These are phyloP conservation scores for Aspergillus carlsbadensis DNA, from an alignment of 495 filamentous ascomycete species.

Conservation along the genomic window DNA sequence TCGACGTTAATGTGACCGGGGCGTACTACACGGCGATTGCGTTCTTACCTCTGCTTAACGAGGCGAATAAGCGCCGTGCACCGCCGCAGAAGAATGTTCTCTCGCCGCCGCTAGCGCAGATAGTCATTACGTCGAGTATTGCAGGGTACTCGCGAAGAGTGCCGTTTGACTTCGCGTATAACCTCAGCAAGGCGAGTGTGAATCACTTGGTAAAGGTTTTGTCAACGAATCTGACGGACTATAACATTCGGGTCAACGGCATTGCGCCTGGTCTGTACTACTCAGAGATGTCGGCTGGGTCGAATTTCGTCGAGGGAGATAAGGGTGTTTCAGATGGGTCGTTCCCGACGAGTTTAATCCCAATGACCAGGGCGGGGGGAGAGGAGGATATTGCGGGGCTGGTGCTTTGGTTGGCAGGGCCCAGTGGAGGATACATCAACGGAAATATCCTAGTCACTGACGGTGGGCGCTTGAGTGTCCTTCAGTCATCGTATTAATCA, in stretches of 20 bases:
- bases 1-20: constrained; percentile 58
- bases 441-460: constrained; percentile 57
- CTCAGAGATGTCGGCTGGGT: constrained; percentile 56
- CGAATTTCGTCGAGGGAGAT: constrained; percentile 18
- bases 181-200: constrained; percentile 60
- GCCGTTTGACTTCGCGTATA: constrained; percentile 61
- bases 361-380: constrained; percentile 50
- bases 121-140: constrained; percentile 64
- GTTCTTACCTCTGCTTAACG: constrained; percentile 61
- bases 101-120: constrained; percentile 55
- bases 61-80: constrained; percentile 53
- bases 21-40: constrained; percentile 64
- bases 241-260: constrained; percentile 63
- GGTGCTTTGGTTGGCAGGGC: constrained; percentile 61
- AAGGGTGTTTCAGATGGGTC: constrained; percentile 37
- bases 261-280: constrained; percentile 66
- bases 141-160: constrained; percentile 55
- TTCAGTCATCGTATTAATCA: constrained; percentile 45
- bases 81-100: constrained; percentile 36
- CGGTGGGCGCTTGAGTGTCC: constrained; percentile 54
- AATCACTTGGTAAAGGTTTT: constrained; percentile 66
- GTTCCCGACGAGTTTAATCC: constrained; percentile 46
- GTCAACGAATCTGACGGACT: constrained; percentile 50
- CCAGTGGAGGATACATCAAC: constrained; percentile 60
- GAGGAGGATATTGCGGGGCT: constrained; percentile 64